Evolutionary conservation across 148 eudicot species (phyloP).

Genomic region (Nepenthes mirabilis): DNA sequence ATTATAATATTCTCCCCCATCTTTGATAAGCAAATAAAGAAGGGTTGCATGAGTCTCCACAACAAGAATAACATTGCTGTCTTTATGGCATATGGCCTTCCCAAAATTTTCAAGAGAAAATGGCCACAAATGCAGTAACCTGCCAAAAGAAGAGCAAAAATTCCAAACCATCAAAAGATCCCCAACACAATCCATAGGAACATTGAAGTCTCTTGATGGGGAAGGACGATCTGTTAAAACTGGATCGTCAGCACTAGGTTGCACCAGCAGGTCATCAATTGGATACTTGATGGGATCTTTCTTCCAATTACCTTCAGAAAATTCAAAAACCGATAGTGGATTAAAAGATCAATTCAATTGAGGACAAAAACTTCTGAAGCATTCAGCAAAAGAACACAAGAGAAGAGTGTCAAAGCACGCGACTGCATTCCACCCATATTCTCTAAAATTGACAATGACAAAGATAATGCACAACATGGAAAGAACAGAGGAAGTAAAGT

Average conservation of each 20-base stretch:
- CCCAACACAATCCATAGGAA: slow-evolving; percentile 78
- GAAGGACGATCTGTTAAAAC: slow-evolving; percentile 59
- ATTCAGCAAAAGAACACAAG: background rate
- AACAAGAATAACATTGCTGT: slow-evolving; percentile 56
- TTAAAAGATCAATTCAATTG: background rate
- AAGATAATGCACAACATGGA: too few relatives aligned
- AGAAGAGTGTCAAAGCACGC: too few relatives aligned
- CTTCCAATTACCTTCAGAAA: slow-evolving; percentile 23
- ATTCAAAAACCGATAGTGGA: slow-evolving; percentile 1
- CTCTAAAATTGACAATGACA: too few relatives aligned
- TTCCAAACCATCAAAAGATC: slow-evolving; percentile 94
- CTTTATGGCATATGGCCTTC: slow-evolving; percentile 70
- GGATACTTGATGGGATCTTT: slow-evolving; percentile 61
- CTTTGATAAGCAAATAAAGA: slow-evolving; percentile 68
- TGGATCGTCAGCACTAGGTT: slow-evolving; percentile 63
- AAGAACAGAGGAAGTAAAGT: too few relatives aligned
- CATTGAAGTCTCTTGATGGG: slow-evolving; percentile 59
- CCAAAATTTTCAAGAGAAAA: slow-evolving; percentile 86
- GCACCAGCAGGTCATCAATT: slow-evolving; percentile 76
- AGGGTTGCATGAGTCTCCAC: slow-evolving; percentile 76
- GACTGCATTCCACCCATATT: too few relatives aligned
- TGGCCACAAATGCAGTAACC: slow-evolving; percentile 62
- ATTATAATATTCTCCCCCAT: slow-evolving; percentile 43
- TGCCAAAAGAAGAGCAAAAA: slow-evolving; percentile 74
- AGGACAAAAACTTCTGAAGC: background rate